Conservation (phyloP, 768 basidiomycete genomes). For the Pleurotus citrinopileatus region DNA sequence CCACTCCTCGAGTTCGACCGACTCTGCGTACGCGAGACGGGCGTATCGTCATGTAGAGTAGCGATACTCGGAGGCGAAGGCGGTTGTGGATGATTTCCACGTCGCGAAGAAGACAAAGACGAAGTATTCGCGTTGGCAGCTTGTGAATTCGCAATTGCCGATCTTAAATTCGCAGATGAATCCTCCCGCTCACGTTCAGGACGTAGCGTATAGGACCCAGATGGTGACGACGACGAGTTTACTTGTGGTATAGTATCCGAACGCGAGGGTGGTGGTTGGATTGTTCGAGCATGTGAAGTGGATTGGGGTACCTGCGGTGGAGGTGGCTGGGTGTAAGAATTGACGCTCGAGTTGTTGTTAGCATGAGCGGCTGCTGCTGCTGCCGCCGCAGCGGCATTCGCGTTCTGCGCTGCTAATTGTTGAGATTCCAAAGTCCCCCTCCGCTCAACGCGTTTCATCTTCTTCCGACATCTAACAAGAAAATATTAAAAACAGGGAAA, state of each 20-base stretch:
- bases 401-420: conserved; percentile 18
- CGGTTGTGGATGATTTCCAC: conserved; percentile 10
- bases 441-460: conserved; percentile 82
- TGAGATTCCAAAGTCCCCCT: conserved; percentile 60
- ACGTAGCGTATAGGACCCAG: not conserved
- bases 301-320: not conserved
- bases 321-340: conserved; percentile 9
- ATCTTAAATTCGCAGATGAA: not conserved
- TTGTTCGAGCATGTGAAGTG: not conserved
- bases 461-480: conserved; percentile 66
- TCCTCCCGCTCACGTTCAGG: not conserved
- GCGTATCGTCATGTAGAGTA: not conserved
- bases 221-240: not conserved
- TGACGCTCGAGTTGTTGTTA: conserved; percentile 7
- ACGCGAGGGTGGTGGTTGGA: not conserved
- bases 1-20: conserved; percentile 22
- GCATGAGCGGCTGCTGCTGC: conserved; percentile 13
- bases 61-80: conserved; percentile 17
- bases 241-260: not conserved
- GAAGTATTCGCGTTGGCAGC: not conserved
- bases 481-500: conserved; percentile 6
- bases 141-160: conserved; percentile 9
- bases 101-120: not conserved
- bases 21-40: conserved; percentile 14
- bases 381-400: conserved; percentile 15